These are phyloP conservation scores for Pelargonium myrrhifolium DNA, from an alignment of 441 rosid genomes.

Conservation along the genomic window DNA sequence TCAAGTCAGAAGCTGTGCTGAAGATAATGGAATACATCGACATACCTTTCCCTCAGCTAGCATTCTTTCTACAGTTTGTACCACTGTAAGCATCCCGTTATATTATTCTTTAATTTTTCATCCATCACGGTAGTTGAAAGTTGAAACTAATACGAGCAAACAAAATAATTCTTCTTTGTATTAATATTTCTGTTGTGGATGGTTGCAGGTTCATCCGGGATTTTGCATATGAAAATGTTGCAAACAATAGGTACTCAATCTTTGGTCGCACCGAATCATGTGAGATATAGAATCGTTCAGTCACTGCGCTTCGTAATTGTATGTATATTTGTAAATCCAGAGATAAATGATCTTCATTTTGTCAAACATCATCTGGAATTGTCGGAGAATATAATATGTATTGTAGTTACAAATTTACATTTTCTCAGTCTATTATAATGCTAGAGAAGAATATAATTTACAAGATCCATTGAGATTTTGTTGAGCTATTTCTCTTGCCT, in stretches of 20 bases:
- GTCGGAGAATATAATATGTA: neutral
- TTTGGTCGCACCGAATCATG: constrained; percentile 81
- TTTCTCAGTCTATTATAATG: neutral
- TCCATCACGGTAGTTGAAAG: neutral
- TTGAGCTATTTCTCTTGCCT: neutral
- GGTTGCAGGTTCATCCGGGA: constrained; percentile 64
- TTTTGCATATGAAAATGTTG: constrained; percentile 60
- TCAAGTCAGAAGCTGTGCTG: constrained; percentile 82
- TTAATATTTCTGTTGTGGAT: neutral
- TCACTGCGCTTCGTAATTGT: neutral
- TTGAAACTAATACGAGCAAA: constrained; percentile 1
- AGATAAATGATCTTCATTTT: neutral
- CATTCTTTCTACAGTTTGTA: constrained; percentile 54
- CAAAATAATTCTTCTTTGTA: constrained; percentile 8
- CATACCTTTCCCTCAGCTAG: constrained; percentile 79
- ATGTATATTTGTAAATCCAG: constrained; percentile 9
- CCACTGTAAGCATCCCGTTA: constrained; percentile 51
- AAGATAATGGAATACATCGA: constrained; percentile 83
- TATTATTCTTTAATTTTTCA: neutral
- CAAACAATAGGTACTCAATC: constrained; percentile 62
- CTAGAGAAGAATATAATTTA: neutral
- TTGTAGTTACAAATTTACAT: neutral
- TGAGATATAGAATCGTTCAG: constrained; percentile 39
- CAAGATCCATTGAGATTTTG: neutral
- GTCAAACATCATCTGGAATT: neutral